Evolutionary conservation across 768 basidiomycete species (phyloP), one percentile per base, ranked within the genome.

Genomic region (Leccinum fibrillosum): DNA sequence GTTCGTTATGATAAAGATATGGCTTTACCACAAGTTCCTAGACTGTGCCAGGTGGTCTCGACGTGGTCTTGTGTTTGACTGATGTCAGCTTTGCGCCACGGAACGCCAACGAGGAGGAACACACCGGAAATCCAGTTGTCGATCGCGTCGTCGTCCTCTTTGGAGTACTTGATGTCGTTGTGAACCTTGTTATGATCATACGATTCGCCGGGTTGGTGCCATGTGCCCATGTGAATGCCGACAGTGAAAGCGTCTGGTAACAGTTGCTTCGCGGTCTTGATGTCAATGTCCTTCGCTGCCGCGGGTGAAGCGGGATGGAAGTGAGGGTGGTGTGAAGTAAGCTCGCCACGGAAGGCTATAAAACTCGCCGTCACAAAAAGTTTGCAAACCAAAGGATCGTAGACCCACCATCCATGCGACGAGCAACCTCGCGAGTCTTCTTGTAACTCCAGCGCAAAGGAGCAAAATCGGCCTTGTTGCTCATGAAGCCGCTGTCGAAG

Each of bases 401-500:
- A 13, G 17, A 37, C 76, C 58, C 64, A 85, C 83, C 78, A 59
- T 88, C 86, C 87, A 88, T 88, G 62, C 86, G 76, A 63, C 86
- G 78, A 23, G 86, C 87, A 23, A 88, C 74, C 64, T 88, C 86
- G 62, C 87, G 82, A 15, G 85, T 86, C 78, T 83, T 84, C 82
- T 88, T 88, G 77, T 88, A 88, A 68, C 84, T 84, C 87, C 87
- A 88, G 35, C 86, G 83, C 63, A 88, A 84, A 13, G 87, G 87
- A 23, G 85, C 86, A 64, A 87, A 86, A 75, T 88, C 87, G 28
- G 86, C 86, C 76, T 86, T 86, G 77, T 88, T 69, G 76, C 86
- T 88, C 86, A 89, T 84, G 81, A 89, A 88, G n/a, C 87, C 87
- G 58, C 80, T 81, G 74, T 89, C 87, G 66, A 87, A 88, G 73